phyloP scores from a whole-genome alignment of 2,329 filamentous ascomycete genomes.

The Magnaporthiopsis rhizophila region DNA sequence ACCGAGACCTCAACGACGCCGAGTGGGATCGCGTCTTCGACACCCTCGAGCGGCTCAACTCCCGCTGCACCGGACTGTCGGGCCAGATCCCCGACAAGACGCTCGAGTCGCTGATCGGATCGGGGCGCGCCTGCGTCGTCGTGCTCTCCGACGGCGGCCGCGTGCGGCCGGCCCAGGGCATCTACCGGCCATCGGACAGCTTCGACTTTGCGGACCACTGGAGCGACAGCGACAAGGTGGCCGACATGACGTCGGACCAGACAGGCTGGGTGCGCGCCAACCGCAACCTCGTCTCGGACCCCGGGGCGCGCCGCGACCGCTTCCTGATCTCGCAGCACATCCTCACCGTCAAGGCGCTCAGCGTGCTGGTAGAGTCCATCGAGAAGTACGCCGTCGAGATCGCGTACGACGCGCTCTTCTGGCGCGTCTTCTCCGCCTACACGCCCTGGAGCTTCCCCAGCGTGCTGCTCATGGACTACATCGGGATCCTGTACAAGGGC shows the following conservation, averaged over 20 bases:
- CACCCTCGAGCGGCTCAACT: constrained; percentile 31
- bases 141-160: constrained; percentile 21
- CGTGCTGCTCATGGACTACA: constrained; percentile 13
- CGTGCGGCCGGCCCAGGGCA: constrained; percentile 20
- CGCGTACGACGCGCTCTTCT: constrained; percentile 27
- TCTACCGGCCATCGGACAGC: constrained; percentile 18
- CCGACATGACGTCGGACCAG: constrained; percentile 8
- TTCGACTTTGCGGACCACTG: constrained; percentile 22
- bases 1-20: constrained; percentile 29
- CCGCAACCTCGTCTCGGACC: constrained; percentile 18
- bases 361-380: constrained; percentile 18
- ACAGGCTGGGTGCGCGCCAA: constrained; percentile 15
- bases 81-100: constrained; percentile 11
- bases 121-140: constrained; percentile 25
- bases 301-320: constrained; percentile 14
- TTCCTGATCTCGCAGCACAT: constrained; percentile 25
- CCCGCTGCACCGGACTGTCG: constrained; percentile 25
- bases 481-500: constrained; percentile 9
- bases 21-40: constrained; percentile 35
- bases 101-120: constrained; percentile 17
- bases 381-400: constrained; percentile 23
- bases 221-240: constrained; percentile 17
- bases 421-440: constrained; percentile 19
- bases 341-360: constrained; percentile 17
- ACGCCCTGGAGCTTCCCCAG: constrained; percentile 14